A percentile compares a stretch with the other conserved stretches of the same genome.
Conservation (phyloP, 768 basidiomycete species). For the Exidia glandulosa region DNA sequence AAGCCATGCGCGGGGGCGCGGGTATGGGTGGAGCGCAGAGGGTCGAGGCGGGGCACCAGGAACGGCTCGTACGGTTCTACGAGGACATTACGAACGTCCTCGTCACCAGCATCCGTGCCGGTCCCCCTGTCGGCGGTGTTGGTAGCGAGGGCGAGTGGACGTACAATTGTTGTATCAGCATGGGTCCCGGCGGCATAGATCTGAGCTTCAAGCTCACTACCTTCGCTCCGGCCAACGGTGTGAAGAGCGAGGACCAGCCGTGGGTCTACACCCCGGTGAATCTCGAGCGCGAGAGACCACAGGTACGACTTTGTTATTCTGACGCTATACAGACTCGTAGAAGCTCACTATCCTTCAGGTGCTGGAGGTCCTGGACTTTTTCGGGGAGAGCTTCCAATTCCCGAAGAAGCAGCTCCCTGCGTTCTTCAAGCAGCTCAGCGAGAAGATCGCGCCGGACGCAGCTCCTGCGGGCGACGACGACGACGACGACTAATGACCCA, state of each 20-base stretch:
- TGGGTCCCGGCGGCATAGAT: slow-evolving; percentile 34
- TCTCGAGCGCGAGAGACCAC: slow-evolving; percentile 43
- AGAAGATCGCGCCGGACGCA: slow-evolving; percentile 1
- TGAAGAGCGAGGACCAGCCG: slow-evolving; percentile 19
- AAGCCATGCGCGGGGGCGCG: neutral
- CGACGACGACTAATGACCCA: slow-evolving; percentile 12
- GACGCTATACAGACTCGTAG: too few relatives aligned
- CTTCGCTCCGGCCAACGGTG: slow-evolving; percentile 30
- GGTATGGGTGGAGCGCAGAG: too few relatives aligned
- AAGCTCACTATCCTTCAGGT: slow-evolving; percentile 39
- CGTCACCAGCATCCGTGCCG: slow-evolving; percentile 39
- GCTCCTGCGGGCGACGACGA: slow-evolving; percentile 17
- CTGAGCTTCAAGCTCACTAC: slow-evolving; percentile 46
- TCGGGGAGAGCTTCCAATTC: slow-evolving; percentile 59
- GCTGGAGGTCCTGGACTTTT: slow-evolving; percentile 47
- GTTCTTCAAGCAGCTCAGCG: slow-evolving; percentile 49
- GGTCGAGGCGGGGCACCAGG: slow-evolving; percentile 34
- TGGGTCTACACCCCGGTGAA: slow-evolving; percentile 46
- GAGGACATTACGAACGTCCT: slow-evolving; percentile 79
- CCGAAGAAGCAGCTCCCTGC: slow-evolving; percentile 51
- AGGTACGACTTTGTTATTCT: too few relatives aligned
- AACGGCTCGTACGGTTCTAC: slow-evolving; percentile 59
- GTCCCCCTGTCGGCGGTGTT: neutral
- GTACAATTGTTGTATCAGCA: slow-evolving; percentile 29
- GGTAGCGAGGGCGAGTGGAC: neutral